Base-by-base conservation (phyloP, 2,329 filamentous ascomycete genomes). In the Paraphoma chrysanthemicola region DNA sequence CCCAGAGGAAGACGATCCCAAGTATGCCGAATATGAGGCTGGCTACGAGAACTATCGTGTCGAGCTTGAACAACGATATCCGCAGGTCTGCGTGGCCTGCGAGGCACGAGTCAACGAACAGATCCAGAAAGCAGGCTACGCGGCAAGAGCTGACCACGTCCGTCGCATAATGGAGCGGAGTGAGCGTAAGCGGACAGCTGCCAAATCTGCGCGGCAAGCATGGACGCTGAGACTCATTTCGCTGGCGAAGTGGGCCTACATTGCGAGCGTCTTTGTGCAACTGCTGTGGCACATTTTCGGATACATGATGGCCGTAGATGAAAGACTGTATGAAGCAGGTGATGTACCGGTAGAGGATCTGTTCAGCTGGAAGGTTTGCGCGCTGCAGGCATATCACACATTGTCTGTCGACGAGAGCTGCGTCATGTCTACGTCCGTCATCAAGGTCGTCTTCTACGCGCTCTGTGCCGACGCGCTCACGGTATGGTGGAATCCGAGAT, bases 31-130 rank as follows among this genome's bases (percentile, higher is more conserved):
- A 57, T 88, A 89, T 60, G 89, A 93, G 73, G 83, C 83, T 52
- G 84, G 85, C 47, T 90, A 91, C 66, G 89, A 88, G 62, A 82
- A 83, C 36, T 96, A 90, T 74, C 88, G 89, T 59, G 83, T 82
- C 59, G 83, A 88, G 49, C 82, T 97, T 16, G 93, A 97, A 78
- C 82, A 87, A 67, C 86, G 90, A 48, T 98, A 97, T 71, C 95
- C 95, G 0, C 92, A 95, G 71, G 89, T 97, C 56, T 99, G 95
- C 79, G 85, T 85, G 60, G 82, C 86, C 44, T 99, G 95, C 76
- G 90, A 91, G 61, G 90, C 88, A 6, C 86, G 82, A 58, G 93
- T 94, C 18, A 86, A 89, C 60, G 80, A 84, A 36, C 85, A 88
- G 58, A 87, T 97, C 50, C 83, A 86, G 18, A 82, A 87, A 63